Percentiles rank a stretch among this genome's conserved stretches.
Conservation (phyloP, 2,329 filamentous ascomycete species). For the Fusarium succisae region DNA sequence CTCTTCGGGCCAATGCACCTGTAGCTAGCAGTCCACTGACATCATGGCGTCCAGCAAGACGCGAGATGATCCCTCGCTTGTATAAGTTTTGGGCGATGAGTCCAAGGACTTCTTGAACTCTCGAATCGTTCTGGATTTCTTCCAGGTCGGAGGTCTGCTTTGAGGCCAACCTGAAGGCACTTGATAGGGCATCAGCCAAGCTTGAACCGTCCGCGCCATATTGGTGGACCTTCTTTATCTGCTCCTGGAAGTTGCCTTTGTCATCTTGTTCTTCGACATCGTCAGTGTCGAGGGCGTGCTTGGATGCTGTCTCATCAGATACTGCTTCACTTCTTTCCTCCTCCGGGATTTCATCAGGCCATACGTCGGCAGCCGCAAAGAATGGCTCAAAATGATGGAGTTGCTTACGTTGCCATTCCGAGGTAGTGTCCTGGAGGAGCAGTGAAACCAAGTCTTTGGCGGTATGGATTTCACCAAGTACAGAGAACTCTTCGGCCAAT, state of each 20-base stretch:
- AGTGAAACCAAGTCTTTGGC: slow-evolving; percentile 23
- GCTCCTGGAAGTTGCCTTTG: not conserved
- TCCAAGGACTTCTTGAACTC: slow-evolving; percentile 17
- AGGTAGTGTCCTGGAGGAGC: slow-evolving; percentile 26
- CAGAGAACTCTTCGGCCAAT: slow-evolving; percentile 32
- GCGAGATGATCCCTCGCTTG: not conserved
- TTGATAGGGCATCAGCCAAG: slow-evolving; percentile 5
- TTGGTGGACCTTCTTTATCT: not conserved
- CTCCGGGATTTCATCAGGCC: slow-evolving; percentile 24
- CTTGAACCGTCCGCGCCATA: not conserved
- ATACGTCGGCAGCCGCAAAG: slow-evolving; percentile 23
- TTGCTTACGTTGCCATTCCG: slow-evolving; percentile 24
- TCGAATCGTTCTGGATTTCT: slow-evolving; percentile 5
- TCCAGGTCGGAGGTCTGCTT: not conserved
- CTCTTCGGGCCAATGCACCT: slow-evolving; percentile 18
- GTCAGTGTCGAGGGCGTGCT: not conserved
- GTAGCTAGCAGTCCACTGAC: slow-evolving; percentile 19
- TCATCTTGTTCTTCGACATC: not conserved
- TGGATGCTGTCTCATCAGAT: not conserved
- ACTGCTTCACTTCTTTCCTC: not conserved
- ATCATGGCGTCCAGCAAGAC: slow-evolving; percentile 2
- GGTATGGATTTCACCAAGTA: slow-evolving; percentile 25
- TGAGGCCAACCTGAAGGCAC: slow-evolving; percentile 12
- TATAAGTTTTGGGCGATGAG: slow-evolving; percentile 3
- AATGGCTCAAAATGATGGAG: slow-evolving; percentile 12